Evolutionary conservation across 2,329 filamentous ascomycete genomes (phyloP), one percentile per base, ranked within the genome.

Genomic region (Botrytis porri): DNA sequence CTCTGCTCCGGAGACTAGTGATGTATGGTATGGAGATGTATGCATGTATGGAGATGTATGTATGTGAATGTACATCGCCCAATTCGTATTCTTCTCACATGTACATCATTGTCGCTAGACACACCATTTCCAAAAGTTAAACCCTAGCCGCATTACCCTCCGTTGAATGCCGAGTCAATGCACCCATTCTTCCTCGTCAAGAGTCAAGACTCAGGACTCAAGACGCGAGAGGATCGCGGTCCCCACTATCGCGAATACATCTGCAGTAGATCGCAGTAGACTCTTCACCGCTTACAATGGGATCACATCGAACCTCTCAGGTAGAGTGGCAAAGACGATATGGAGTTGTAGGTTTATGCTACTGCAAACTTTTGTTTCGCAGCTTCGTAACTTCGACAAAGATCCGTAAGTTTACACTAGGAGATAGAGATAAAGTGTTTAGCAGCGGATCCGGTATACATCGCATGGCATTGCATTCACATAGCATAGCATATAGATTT

Each of bases 391-490:
- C n/a, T 57, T 57, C 51, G n/a, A 57, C 48, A 37, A 41, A 41
- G 65, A 32, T 57, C 65, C 35, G n/a, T 37, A n/a, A 43, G 37
- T 57, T n/a, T 25, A 41, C 62, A 25, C 10, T 20, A 32, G 65
- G 25, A 57, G 64, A 62, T 51, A 37, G 43, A 66, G 45, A 63
- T 66, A 18, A 35, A 54, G 45, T 41, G 18, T n/a, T 22, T 65
- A 25, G 62, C 25, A 54, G 65, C 35, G 65, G 65, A 37, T 57
- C 35, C 35, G 37, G 54, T 22, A 60, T 64, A 71, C 69, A 71
- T 71, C 20, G 57, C 69, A 70, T 70, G 20, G 18, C 69, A 70
- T 70, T 45, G 32, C 54, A 62, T 70, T 22, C 16, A 32, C 69
- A 51, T 51, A 7, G 29, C 63, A 70, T 71, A 22, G n/a, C 54